Evolutionary conservation across 257 asterid genomes (phyloP).

Genomic region (Lycium ferocissimum): DNA sequence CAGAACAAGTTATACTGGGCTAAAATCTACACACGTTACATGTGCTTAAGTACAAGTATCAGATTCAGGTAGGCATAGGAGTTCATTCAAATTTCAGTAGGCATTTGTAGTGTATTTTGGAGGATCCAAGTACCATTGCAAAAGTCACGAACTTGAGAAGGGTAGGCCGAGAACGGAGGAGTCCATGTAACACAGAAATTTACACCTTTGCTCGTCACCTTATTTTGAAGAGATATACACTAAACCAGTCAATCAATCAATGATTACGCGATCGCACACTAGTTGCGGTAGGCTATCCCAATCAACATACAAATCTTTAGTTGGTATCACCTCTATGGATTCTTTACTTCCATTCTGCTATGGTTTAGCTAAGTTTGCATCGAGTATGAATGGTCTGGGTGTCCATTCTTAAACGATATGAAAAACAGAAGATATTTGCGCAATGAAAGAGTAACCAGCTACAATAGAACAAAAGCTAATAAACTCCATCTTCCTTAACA

Average conservation of each 20-base stretch:
- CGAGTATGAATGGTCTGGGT: background rate
- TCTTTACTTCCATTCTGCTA: background rate
- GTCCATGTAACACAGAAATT: background rate
- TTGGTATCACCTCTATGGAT: background rate
- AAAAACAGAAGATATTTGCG: background rate
- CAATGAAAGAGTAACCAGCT: background rate
- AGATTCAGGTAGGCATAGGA: background rate
- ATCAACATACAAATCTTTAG: background rate
- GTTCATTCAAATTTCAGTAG: background rate
- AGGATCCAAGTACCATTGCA: background rate
- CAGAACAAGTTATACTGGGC: background rate
- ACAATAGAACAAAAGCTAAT: background rate
- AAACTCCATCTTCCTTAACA: background rate
- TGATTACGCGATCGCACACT: background rate
- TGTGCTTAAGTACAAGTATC: background rate
- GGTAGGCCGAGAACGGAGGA: background rate
- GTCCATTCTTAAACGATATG: background rate
- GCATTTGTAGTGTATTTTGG: slow-evolving; percentile 2
- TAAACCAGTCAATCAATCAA: background rate
- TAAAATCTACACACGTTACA: background rate
- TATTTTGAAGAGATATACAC: background rate
- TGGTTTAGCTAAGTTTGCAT: background rate
- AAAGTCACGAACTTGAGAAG: background rate
- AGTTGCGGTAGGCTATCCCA: background rate
- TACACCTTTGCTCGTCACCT: background rate